Conservation (phyloP, 2,329 filamentous ascomycete species). For the Seiridium unicorne region DNA sequence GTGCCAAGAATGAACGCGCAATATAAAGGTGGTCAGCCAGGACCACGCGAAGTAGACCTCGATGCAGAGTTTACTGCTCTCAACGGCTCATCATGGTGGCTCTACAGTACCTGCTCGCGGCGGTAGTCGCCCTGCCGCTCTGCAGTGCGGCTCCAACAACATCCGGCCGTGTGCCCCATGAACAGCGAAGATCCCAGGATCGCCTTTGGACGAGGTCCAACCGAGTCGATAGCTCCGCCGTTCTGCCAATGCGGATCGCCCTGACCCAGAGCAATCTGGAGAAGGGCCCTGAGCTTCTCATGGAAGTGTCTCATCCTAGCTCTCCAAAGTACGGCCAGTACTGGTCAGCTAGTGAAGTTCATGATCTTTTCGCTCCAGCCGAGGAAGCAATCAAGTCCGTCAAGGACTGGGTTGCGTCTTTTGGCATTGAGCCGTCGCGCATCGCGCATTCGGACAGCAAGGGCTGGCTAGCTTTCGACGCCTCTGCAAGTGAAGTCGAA, state of each 20-base stretch:
- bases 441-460: slow-evolving; percentile 21
- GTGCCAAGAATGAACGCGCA: not conserved
- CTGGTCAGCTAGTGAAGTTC: slow-evolving; percentile 33
- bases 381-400: slow-evolving; percentile 27
- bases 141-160: not conserved
- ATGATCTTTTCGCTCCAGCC: slow-evolving; percentile 34
- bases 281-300: not conserved
- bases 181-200: not conserved
- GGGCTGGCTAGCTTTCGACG: slow-evolving; percentile 35
- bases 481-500: slow-evolving; percentile 30
- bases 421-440: slow-evolving; percentile 25
- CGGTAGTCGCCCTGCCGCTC: not conserved
- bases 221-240: not conserved
- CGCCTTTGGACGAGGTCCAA: not conserved
- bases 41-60: not conserved
- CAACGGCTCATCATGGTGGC: not conserved
- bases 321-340: slow-evolving; percentile 34
- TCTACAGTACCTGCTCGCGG: not conserved
- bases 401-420: slow-evolving; percentile 27
- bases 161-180: not conserved
- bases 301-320: slow-evolving; percentile 19
- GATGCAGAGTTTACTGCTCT: not conserved
- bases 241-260: slow-evolving; percentile 4
- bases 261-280: slow-evolving; percentile 6
- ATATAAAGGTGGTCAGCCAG: not conserved